phyloP scores from a whole-genome alignment of 768 basidiomycete genomes.

The Lentinula sp. region DNA sequence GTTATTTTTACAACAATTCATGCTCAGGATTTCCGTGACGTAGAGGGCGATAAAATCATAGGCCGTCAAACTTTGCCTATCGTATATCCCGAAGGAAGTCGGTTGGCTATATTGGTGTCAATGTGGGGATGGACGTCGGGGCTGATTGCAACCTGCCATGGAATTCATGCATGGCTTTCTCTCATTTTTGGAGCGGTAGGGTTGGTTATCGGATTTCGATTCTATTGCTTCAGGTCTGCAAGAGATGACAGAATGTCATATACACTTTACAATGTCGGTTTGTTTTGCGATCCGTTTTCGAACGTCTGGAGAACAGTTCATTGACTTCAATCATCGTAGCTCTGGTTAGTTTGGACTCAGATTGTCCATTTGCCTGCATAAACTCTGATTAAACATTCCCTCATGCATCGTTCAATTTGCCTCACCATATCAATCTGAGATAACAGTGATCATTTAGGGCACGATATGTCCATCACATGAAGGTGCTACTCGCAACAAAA shows the following conservation, averaged over 20 bases:
- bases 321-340: neutral
- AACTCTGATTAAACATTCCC: neutral
- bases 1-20: conserved; percentile 18
- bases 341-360: conserved; percentile 4
- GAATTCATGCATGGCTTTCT: neutral
- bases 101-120: conserved; percentile 5
- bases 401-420: neutral
- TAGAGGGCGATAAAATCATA: conserved; percentile 13
- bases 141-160: neutral
- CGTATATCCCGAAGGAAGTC: conserved; percentile 9
- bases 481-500: neutral
- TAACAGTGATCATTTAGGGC: neutral
- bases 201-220: neutral
- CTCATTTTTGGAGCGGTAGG: conserved; percentile 3
- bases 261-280: conserved; percentile 2
- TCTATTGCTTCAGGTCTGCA: neutral
- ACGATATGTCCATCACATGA: neutral
- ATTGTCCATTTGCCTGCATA: neutral
- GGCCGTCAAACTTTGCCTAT: conserved; percentile 17
- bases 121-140: conserved; percentile 9
- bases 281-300: neutral
- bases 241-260: conserved; percentile 2
- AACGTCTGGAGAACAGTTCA: neutral
- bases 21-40: conserved; percentile 19
- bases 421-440: neutral